These are phyloP conservation scores for Didymella pinodella DNA, from an alignment of 2,329 filamentous ascomycete species.

Conservation along the genomic window DNA sequence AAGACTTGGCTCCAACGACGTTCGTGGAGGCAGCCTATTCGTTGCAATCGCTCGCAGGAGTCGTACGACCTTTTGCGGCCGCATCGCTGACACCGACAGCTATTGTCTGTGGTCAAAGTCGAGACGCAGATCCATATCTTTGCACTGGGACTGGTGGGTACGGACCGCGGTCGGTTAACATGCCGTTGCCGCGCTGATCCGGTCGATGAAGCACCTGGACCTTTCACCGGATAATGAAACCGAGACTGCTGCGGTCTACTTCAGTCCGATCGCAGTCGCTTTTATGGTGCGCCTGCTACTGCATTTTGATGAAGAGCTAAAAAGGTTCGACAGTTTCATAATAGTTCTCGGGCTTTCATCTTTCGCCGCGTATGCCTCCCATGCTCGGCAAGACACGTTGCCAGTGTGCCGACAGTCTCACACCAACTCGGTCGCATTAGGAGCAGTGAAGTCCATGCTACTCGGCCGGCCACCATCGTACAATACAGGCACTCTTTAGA, in stretches of 20 bases:
- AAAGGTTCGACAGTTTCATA: not conserved
- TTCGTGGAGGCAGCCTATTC: constrained; percentile 4
- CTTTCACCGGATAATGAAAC: not conserved
- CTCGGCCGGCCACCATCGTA: not conserved
- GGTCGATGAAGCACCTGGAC: constrained; percentile 14
- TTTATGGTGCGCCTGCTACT: not conserved
- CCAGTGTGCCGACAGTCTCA: not conserved
- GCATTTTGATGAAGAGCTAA: not conserved
- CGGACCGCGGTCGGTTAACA: constrained; percentile 21
- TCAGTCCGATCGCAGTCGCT: not conserved
- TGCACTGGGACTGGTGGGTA: constrained; percentile 9
- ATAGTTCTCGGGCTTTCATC: constrained; percentile 5
- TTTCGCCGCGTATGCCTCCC: constrained; percentile 4
- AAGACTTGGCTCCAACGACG: not conserved
- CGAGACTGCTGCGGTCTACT: not conserved
- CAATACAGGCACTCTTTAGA: not conserved
- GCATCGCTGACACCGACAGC: constrained; percentile 6
- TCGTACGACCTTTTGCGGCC: constrained; percentile 10
- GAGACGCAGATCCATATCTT: constrained; percentile 17
- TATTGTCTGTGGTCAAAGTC: constrained; percentile 8
- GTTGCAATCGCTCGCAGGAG: constrained; percentile 3
- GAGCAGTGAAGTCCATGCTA: not conserved
- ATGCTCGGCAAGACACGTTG: constrained; percentile 2
- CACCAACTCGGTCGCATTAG: not conserved
- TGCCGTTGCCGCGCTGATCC: constrained; percentile 13